phyloP scores from a whole-genome alignment of 1,284 basidiomycete species.

The Austroboletus niveus region DNA sequence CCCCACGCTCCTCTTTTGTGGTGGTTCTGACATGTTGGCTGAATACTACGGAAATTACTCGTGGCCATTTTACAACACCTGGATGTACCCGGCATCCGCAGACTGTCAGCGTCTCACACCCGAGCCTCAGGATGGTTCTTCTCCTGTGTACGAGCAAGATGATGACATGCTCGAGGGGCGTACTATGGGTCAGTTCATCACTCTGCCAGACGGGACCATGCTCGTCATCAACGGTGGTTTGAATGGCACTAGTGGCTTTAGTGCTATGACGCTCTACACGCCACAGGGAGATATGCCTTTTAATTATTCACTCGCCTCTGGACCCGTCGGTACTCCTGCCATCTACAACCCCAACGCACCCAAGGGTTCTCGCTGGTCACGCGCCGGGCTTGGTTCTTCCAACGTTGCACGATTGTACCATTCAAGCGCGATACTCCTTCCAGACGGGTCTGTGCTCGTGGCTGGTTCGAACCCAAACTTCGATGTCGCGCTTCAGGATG shows the following conservation, averaged over 20 bases:
- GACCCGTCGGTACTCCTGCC: constrained; percentile 68
- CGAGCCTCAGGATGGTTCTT: constrained; percentile 65
- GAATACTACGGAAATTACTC: constrained; percentile 72
- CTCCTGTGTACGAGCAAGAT: constrained; percentile 56
- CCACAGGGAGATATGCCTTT: constrained; percentile 53
- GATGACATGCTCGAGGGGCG: constrained; percentile 77
- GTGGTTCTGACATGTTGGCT: constrained; percentile 78
- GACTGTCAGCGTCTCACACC: constrained; percentile 78
- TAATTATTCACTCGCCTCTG: constrained; percentile 63
- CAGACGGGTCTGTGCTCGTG: constrained; percentile 84
- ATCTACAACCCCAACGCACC: constrained; percentile 74
- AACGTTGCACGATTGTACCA: constrained; percentile 82
- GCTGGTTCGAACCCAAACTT: constrained; percentile 94
- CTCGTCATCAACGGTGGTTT: constrained; percentile 76
- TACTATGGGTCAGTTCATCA: constrained; percentile 87
- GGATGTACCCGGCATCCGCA: constrained; percentile 58
- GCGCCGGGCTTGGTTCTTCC: constrained; percentile 58
- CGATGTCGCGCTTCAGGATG: constrained; percentile 60
- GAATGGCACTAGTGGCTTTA: constrained; percentile 75
- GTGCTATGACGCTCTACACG: constrained; percentile 42
- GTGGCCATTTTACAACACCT: constrained; percentile 65
- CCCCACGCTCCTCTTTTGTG: constrained; percentile 86
- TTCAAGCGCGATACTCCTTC: constrained; percentile 84
- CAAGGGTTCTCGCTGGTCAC: constrained; percentile 71
- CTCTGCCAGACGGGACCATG: constrained; percentile 72